Base-by-base conservation (phyloP, 2,329 filamentous ascomycete species). In the Fusarium tjaetaba region DNA sequence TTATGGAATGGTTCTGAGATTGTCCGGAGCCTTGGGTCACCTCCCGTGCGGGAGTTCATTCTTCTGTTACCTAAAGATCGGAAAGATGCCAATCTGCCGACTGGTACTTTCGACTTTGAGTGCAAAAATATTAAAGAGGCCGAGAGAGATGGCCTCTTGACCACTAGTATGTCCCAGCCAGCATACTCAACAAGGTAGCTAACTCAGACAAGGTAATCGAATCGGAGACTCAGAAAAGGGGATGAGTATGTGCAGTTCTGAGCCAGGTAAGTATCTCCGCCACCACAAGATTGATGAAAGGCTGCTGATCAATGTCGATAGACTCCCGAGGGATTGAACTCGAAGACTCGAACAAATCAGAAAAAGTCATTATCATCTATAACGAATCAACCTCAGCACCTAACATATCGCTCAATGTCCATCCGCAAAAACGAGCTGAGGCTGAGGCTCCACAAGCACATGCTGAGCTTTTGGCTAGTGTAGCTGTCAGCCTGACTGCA, bases 1-100 rank as follows among this genome's bases (percentile, higher is more conserved):
- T 68, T 87, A 0, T 87, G 84, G 73, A 86, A 86, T 15, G 82
- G 85, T 43, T 74, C 79, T 0, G 79, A 80, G 0, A 78, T 87
- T 1, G 78, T 82, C 0, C 55, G 79, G 26, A 72, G 55, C 4
- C 39, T 51, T 39, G 61, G 53, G 0, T 41, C 28, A 2, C 18
- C 36, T 8, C 42, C 52, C 1, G 34, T 63, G 1, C 8, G 20
- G 0, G 43, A 64, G 2, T 32, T 64, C 2, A 51, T 59, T 16
- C 38, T 52, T 6, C 22, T 62, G 15, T 2, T 62, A 2, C 8
- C 49, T 11, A 1, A 34, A 55, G 2, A 1, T 20, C 22, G 8
- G 8, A 30, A 11, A 4, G 28, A 4, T 30, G 28, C 4, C 4
- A 9, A 3, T 11, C 28, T 30, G 8, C 28, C 28, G 7, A 28